Evolutionary conservation across 2,329 filamentous ascomycete species (phyloP).

Genomic region (Trichocomaceae sp.): DNA sequence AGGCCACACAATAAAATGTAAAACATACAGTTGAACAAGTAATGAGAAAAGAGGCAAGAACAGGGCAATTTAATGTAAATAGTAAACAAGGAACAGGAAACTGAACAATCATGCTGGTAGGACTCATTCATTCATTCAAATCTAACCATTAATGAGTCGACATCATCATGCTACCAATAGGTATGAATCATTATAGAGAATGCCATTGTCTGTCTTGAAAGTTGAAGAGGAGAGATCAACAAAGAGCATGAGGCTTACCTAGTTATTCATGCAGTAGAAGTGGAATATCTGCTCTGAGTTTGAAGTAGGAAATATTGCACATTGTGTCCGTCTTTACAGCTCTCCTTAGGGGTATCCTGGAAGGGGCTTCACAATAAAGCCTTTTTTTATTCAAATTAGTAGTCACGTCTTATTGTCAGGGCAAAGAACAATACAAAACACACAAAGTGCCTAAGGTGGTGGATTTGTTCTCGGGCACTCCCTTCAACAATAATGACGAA

Average conservation of each 20-base stretch:
- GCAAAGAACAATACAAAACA: not conserved
- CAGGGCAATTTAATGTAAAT: not conserved
- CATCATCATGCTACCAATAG: not conserved
- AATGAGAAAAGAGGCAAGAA: too few species aligned
- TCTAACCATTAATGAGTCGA: not conserved
- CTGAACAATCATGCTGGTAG: not conserved
- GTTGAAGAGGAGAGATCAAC: not conserved
- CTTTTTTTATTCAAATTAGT: too few species aligned
- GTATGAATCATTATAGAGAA: not conserved
- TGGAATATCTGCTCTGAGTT: too few species aligned
- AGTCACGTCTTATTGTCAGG: not conserved
- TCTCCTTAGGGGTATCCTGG: too few species aligned
- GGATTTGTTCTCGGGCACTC: not conserved
- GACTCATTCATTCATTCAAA: not conserved
- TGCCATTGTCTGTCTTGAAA: not conserved
- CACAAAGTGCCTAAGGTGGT: not conserved
- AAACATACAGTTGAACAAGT: not conserved
- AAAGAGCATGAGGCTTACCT: not conserved
- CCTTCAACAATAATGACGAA: not conserved
- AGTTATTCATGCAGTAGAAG: not conserved
- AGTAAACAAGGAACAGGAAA: not conserved
- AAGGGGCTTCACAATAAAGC: too few species aligned
- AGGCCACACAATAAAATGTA: not conserved
- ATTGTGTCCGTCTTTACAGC: too few species aligned
- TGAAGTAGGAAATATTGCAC: too few species aligned